Base-by-base conservation (phyloP, 441 rosid genomes). In the Flueggea neowawraea region DNA sequence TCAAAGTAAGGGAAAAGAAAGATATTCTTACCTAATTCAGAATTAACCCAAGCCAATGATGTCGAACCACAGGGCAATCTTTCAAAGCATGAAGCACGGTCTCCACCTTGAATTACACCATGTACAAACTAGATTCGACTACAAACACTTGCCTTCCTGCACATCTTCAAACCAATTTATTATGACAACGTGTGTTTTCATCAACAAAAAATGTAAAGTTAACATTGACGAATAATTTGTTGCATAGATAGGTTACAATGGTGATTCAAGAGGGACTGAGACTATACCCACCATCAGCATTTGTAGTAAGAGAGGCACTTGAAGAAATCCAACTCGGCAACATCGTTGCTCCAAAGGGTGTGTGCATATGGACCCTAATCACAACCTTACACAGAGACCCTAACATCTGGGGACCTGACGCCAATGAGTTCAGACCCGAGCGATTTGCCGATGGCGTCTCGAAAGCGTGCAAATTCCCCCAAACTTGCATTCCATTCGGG, bases 401-500 rank as follows among this genome's bases (percentile, higher is more conserved):
- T 3, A 82, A 65, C 31, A 65, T 76, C 10, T 88, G 95, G 90
- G 91, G 88, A 32, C 32, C 64, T 0, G 90, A 85, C 39, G 84
- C 85, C 3, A 69, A 85, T 41, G 78, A 84, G 75, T 88, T 88
- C 77, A 84, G 72, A 28, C 91, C 95, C 3, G 77, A 79, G 64
- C 80, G 95, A 70, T 88, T 88, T 47, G 33, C 57, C 4, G 60
- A 77, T 0, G 95, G 95, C 4, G 65, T 84, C 66, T 67, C 81
- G 5, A 84, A 75, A 54, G 91, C 91, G 43, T 88, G 88, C 85
- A 84, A 81, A 53, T 73, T 58, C 28, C 83, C 88, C 1, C 90
- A 88, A 53, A 81, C 80, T n/a, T 88, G 84, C 63, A 66, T 85
- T 31, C 95, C 95, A 0, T 88, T 85, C 39, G 91, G 95, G 7